Conservation (phyloP, 768 basidiomycete genomes). For the Trametes cingulata region DNA sequence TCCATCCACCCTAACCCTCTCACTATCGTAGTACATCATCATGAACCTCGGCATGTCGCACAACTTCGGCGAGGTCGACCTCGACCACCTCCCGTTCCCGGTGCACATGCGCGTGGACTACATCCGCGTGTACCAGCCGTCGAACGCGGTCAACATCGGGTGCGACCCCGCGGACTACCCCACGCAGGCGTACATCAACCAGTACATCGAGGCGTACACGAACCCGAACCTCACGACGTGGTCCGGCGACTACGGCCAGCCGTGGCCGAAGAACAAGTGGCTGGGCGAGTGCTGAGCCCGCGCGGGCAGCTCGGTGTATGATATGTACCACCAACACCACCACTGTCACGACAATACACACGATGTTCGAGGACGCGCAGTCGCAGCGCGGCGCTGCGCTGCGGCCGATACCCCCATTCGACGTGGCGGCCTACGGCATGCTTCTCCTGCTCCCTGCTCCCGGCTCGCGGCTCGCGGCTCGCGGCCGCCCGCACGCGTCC, state of each 20-base stretch:
- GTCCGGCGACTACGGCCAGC: constrained; percentile 60
- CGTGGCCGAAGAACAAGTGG: constrained; percentile 68
- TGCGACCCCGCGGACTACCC: constrained; percentile 82
- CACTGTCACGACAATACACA: background rate
- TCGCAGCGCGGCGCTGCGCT: too few relatives aligned
- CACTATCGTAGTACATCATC: constrained; percentile 66
- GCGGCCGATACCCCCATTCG: too few relatives aligned
- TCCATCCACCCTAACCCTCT: background rate
- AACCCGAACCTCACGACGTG: constrained; percentile 83
- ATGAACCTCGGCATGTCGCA: constrained; percentile 82
- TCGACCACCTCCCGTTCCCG: constrained; percentile 71
- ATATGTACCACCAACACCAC: background rate
- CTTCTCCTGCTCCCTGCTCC: too few relatives aligned
- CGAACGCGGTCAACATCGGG: constrained; percentile 70
- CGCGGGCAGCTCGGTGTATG: background rate
- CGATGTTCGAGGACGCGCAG: too few relatives aligned
- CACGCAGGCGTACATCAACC: constrained; percentile 78
- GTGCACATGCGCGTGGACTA: constrained; percentile 77
- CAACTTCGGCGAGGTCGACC: constrained; percentile 77
- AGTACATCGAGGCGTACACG: constrained; percentile 74
- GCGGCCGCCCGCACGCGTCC: background rate
- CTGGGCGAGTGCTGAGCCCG: constrained; percentile 53
- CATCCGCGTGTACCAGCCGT: constrained; percentile 87
- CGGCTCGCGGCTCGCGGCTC: too few relatives aligned
- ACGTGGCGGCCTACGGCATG: too few relatives aligned